Base-by-base conservation (phyloP, 208 protist genomes). In the Wallacemonas sp. region DNA sequence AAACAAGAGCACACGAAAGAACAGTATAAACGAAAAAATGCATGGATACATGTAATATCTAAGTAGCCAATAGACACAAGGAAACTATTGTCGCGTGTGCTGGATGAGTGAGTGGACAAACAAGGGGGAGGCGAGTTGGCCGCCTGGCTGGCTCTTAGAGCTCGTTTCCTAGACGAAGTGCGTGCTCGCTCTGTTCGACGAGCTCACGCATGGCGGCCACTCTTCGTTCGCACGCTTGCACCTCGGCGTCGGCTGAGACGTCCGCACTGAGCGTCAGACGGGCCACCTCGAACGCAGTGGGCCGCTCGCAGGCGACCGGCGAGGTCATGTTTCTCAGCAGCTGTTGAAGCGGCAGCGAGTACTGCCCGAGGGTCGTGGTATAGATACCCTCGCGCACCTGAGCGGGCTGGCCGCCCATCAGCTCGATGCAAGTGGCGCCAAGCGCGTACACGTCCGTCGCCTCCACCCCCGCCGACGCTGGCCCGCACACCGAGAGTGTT, bases 381-480 rank as follows among this genome's bases (percentile, higher is more conserved):
- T 71, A 78, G 20, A 32, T 55, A 22, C 76, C 71, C 31, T 26
- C 39, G 16, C 72, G 48, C 1, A 89, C 87, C 31, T 79, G 74
- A 7, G 49, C 41, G 4, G 75, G 44, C 49, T 78, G 61, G 14
- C 75, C 71, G 16, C 68, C 72, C 80, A 90, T 91, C 41, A 96
- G 74, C 44, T 90, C 79, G 26, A 89, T 85, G 29, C 91, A 86
- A 32, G 72, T 94, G n/a, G 84, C 85, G 3, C 93, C 93, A n/a
- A 97, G 76, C 0, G 91, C 77, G 74, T 92, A 97, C 20, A 97
- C 79, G 61, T 97, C 93, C 3, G 52, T 59, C 16, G 86, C 83
- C 64, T 91, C 79, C 11, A 70, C 70, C 7, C 77, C 69, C 2
- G 66, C 61, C 16, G 44, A 49, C 2, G 41, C 11, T 25, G 67